Evolutionary conservation across 352 stramenopile species (phyloP).

Genomic region (Globisporangium radiosum): DNA sequence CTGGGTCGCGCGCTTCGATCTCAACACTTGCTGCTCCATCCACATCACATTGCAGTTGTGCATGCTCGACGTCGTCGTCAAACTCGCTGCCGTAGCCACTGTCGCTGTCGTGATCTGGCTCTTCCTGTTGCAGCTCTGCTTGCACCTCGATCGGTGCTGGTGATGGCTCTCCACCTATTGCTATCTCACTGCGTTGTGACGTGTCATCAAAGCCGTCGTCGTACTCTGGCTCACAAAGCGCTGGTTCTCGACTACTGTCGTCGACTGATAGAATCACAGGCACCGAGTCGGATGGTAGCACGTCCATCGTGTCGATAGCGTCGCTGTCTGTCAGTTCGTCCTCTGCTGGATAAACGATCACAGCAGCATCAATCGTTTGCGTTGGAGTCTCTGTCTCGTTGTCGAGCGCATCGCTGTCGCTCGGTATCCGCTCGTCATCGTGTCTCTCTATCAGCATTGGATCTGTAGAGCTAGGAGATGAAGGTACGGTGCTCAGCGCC

Average conservation of each 20-base stretch:
- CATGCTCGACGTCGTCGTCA: constrained; percentile 22
- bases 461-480: too few species aligned
- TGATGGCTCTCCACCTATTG: too few species aligned
- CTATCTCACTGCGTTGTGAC: background rate
- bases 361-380: too few species aligned
- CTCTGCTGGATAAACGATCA: background rate
- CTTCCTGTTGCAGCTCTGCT: background rate
- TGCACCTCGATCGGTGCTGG: background rate
- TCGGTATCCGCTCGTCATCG: background rate
- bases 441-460: too few species aligned
- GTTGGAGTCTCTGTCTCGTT: background rate
- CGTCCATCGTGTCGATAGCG: too few species aligned
- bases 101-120: constrained; percentile 2
- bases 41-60: background rate
- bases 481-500: too few species aligned
- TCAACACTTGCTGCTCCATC: background rate
- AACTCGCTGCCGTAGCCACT: constrained; percentile 38
- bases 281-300: background rate
- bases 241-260: background rate
- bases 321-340: background rate
- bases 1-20: background rate
- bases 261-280: background rate
- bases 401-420: background rate
- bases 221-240: constrained; percentile 4
- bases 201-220: constrained; percentile 14